Percentiles rank a stretch among this genome's conserved stretches.
Conservation (phyloP, 176 grass and related monocot genomes). For the Phragmites australis region DNA sequence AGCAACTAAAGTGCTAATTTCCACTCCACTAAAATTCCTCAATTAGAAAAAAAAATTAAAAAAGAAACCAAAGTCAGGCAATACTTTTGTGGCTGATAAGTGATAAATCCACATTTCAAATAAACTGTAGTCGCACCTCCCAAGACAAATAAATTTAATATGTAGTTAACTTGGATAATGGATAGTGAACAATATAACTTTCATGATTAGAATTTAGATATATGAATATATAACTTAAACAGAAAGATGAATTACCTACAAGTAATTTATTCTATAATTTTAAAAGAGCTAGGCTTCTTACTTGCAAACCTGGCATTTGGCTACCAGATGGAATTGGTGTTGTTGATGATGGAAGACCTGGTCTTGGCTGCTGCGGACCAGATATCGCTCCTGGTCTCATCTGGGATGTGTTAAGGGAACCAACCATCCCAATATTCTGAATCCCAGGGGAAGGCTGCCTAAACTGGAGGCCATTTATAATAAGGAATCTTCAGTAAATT, state of each 20-base stretch:
- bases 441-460: conserved; percentile 74
- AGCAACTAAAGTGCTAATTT: not conserved
- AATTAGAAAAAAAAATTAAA: not conserved
- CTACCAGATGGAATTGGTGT: conserved; percentile 59
- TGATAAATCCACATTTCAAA: conserved; percentile 4
- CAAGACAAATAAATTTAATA: conserved; percentile 9
- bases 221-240: conserved; percentile 5
- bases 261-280: conserved; percentile 7
- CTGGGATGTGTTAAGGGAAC: conserved; percentile 61
- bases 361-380: conserved; percentile 58
- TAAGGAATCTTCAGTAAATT: conserved; percentile 18
- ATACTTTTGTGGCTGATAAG: conserved; percentile 8
- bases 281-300: conserved; percentile 41
- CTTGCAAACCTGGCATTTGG: conserved; percentile 66
- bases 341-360: conserved; percentile 55
- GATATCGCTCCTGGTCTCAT: conserved; percentile 59
- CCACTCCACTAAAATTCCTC: not conserved
- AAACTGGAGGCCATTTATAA: conserved; percentile 52
- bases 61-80: not conserved
- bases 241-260: conserved; percentile 20
- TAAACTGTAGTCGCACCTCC: not conserved
- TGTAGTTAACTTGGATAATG: not conserved
- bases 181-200: conserved; percentile 9
- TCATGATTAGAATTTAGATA: not conserved
- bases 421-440: conserved; percentile 84